Conservation (phyloP, 1,139 yeast species). For the Zygotorulaspora mrakii region DNA sequence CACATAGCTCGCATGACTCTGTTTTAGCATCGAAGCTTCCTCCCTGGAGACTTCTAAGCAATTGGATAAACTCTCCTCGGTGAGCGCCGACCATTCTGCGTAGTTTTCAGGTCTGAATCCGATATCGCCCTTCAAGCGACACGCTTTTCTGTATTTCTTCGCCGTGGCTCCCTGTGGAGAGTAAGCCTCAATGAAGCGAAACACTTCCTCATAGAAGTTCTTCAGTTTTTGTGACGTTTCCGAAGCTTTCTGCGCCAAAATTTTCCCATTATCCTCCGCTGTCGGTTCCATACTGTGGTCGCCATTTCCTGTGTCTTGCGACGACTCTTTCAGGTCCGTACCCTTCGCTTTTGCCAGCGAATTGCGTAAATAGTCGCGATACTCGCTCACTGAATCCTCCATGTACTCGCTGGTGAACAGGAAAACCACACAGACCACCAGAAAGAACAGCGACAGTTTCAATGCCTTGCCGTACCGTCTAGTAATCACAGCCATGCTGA, state of each 20-base stretch:
- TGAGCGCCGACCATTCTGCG: conserved; percentile 25
- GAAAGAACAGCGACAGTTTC: conserved; percentile 17
- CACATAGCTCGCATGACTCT: conserved; percentile 53
- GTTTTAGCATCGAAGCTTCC: conserved; percentile 47
- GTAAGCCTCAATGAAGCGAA: conserved; percentile 23
- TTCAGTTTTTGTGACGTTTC: conserved; percentile 15
- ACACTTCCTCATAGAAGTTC: conserved; percentile 29
- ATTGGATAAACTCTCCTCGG: conserved; percentile 23
- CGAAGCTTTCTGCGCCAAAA: neutral
- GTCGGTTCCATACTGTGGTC: neutral
- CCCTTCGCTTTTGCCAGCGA: conserved; percentile 10
- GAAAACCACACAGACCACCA: conserved; percentile 16
- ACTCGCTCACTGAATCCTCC: conserved; percentile 19
- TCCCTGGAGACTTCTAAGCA: conserved; percentile 43
- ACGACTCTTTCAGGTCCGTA: neutral
- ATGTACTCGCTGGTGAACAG: conserved; percentile 14
- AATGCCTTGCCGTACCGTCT: conserved; percentile 24
- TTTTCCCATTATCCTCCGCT: conserved; percentile 4
- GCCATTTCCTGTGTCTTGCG: neutral
- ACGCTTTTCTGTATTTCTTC: conserved; percentile 22
- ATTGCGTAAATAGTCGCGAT: conserved; percentile 14
- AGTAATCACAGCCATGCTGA: conserved; percentile 16
- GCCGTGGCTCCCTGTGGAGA: conserved; percentile 29
- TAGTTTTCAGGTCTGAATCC: conserved; percentile 28
- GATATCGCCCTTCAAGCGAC: conserved; percentile 28